Base-by-base conservation (phyloP, 2,329 filamentous ascomycete genomes). In the Clarireedia hainanense region DNA sequence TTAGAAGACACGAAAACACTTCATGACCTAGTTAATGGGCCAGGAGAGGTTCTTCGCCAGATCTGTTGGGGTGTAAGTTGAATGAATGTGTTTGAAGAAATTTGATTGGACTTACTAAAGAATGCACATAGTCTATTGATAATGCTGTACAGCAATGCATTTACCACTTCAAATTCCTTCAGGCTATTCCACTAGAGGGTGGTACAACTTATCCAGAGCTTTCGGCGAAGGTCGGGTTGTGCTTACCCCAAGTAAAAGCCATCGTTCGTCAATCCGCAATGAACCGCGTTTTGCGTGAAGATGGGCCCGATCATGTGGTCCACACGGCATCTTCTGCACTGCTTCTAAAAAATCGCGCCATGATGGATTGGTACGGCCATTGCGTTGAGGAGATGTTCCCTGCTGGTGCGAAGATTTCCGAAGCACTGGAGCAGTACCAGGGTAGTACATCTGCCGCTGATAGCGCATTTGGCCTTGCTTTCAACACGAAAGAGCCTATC, bases 351-450 rank as follows among this genome's bases (percentile, higher is more conserved):
- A 42, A 55, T 12, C 10, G 26, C 6, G 23, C 17, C 5, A 47
- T 55, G 45, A 47, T 48, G 43, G 45, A 47, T 23, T 49, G 20
- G 17, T 48, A 48, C 24, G 43, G 45, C 2, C 34, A 39, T 10
- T 55, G 27, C 45, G 34, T 48, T 9, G 43, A 55, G 17, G 27
- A 55, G 9, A 39, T 48, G n/a, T 49, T 55, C 34, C 52, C 45
- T 27, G 52, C 52, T 24, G 20, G 40, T 26, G 40, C 40, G 6
- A 55, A 55, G n/a, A 23, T 48, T 12, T 6, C 52, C 12, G 43
- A 49, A 3, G 52, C 43, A 24, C 34, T 48, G 12, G 30, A 55
- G 24, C n/a, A 37, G 46, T 39, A 55, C 20, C 27, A 37, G 23
- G 45, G 26, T 2, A 48, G 52, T 39, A 37, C 52, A 6, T 17